Conservation (phyloP, 1,284 basidiomycete species). For the Xerocomus tenax region DNA sequence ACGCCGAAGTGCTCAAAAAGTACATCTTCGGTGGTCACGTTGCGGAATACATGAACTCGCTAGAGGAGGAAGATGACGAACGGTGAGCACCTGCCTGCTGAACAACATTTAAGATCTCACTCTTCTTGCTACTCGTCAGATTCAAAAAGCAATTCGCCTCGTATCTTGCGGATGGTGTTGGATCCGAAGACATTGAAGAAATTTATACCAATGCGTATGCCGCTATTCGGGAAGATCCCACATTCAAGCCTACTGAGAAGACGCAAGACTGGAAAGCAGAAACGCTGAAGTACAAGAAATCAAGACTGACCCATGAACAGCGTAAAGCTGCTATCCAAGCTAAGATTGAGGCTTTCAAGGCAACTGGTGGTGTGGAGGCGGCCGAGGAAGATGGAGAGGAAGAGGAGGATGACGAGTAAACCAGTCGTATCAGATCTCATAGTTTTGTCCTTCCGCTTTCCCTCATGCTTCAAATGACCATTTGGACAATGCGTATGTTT, state of each 20-base stretch:
- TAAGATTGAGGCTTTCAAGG: slow-evolving; percentile 82
- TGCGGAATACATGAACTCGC: slow-evolving; percentile 98
- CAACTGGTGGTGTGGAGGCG: slow-evolving; percentile 42
- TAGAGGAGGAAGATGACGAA: slow-evolving; percentile 99
- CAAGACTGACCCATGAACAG: slow-evolving; percentile 72
- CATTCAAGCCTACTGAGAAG: slow-evolving; percentile 89
- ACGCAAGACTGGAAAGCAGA: slow-evolving; percentile 89
- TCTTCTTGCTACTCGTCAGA: slow-evolving; percentile 33
- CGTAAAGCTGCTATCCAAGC: slow-evolving; percentile 69
- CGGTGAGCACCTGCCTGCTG: slow-evolving; percentile 40
- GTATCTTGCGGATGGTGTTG: slow-evolving; percentile 92
- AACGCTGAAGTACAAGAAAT: slow-evolving; percentile 63
- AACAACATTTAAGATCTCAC: slow-evolving; percentile 5
- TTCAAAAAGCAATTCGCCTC: slow-evolving; percentile 98
- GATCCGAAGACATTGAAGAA: slow-evolving; percentile 96
- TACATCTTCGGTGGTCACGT: slow-evolving; percentile 99
- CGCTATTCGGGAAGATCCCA: slow-evolving; percentile 92
- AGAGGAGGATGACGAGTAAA: slow-evolving; percentile 54
- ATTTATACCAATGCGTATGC: slow-evolving; percentile 86
- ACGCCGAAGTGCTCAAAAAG: slow-evolving; percentile 91
- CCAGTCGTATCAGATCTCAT: slow-evolving; percentile 13
- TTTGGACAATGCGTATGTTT: slow-evolving; percentile 15
- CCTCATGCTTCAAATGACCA: slow-evolving; percentile 8
- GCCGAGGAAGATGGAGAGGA: slow-evolving; percentile 41
- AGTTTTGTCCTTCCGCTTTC: slow-evolving; percentile 1